Base-by-base conservation (phyloP, 148 eudicot species). In the Chenopodium album region DNA sequence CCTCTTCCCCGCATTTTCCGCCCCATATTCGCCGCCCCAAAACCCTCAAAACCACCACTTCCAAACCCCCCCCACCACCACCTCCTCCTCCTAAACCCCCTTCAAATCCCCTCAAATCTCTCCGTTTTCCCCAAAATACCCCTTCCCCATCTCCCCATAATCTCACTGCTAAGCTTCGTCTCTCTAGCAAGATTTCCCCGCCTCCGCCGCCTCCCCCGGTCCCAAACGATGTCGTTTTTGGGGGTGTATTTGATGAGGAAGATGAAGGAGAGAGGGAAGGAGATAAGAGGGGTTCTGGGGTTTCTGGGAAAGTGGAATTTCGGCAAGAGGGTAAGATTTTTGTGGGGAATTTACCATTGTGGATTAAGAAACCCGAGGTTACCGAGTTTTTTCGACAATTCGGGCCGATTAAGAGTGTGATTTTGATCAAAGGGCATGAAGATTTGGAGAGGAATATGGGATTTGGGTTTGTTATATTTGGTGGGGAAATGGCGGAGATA, bases 311-410 rank as follows among this genome's bases (percentile, higher is more conserved):
- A 9, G 77, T 77, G 26, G 90, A 89, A 56, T 90, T 90, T 41
- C 82, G 89, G 60, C 94, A 95, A 60, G 85, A 88, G 73, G 99
- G 98, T 50, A 95, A 95, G 80, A 89, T 95, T 7, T 95, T 95
- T 78, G 92, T 95, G 48, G 99, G 97, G 22, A 95, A 95, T 88
- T 82, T 95, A 34, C 99, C 99, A 0, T 52, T 85, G 7, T 93
- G 98, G 98, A 86, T 93, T 11, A 91, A 92, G 85, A 95, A 95
- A 76, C 85, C 85, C 8, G 94, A 95, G 81, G 71, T 95, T 13
- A 46, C 82, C 13, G 99, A 95, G 82, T 91, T 92, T 72, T 95
- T 95, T 48, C 86, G 99, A 28, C 99, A 95, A 72, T 95, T 95
- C 47, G 99, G 99, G 83, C 92, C 91, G 16, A 92, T 95, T 16